Base-by-base conservation (phyloP, 2,329 filamentous ascomycete genomes). In the Fusarium marasasianum region DNA sequence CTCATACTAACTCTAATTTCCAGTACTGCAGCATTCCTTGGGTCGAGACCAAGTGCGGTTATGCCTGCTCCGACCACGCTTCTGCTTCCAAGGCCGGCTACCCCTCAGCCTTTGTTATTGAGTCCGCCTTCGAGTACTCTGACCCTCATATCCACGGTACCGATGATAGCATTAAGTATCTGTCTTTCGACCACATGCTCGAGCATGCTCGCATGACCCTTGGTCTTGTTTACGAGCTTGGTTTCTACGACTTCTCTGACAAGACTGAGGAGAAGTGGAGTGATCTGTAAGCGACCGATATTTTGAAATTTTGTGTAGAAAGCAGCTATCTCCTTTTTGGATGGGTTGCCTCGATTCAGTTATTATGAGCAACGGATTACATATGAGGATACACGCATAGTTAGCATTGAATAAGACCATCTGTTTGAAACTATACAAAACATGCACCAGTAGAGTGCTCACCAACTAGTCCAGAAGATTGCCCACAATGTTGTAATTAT, bases 171-270 rank as follows among this genome's bases (percentile, higher is more conserved):
- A 91, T 94, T 73, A 90, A 94, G 79, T 91, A 90, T 73, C 83
- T 94, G 43, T 92, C 91, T 76, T 97, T 97, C 80, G 91, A 95
- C 80, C 95, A 98, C 82, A 97, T 98, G 94, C 87, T 96, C 40
- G 92, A 98, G 84, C 95, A 98, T 83, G 94, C 94, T 29, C 92
- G 91, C 81, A 88, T 98, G 87, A 96, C 94, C 3, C 86, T 97
- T 38, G 93, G 92, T 10, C 88, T 97, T 76, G 94, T 92, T 9
- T 96, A 95, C 78, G 95, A 98, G 85, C 88, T 97, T 69, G 94
- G 91, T 15, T 94, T 94, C 84, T 90, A 93, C 26, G 86, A 93
- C 68, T 93, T 95, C 76, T 84, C 88, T 65, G 84, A 82, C 64
- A 76, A 81, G 66, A 71, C 73, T 5, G 75, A 78, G 35, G 75